phyloP scores from a whole-genome alignment of 371 early-diverging fungal genomes.

The Mucor indicus region DNA sequence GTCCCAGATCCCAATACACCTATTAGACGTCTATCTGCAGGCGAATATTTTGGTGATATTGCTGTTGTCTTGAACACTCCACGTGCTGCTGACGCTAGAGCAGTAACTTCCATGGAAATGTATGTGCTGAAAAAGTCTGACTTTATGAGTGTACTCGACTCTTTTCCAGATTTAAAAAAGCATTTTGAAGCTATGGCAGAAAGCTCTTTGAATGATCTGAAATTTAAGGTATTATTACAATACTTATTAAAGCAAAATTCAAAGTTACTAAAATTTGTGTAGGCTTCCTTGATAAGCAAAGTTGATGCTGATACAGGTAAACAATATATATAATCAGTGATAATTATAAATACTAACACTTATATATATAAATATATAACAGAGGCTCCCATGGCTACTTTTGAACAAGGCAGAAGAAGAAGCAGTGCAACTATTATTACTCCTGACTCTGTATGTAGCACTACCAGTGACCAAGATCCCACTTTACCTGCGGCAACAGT shows the following conservation, averaged over 20 bases:
- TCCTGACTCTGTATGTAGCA: conserved; percentile 33
- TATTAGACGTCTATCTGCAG: conserved; percentile 38
- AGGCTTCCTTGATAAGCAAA: conserved; percentile 5
- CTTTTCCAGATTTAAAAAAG: conserved; percentile 34
- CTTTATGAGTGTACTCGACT: conserved; percentile 41
- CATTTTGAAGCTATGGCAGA: conserved; percentile 31
- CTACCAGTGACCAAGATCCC: conserved; percentile 47
- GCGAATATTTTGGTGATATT: conserved; percentile 77
- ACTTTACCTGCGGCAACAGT: conserved; percentile 25
- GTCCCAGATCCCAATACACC: conserved; percentile 5
- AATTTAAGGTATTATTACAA: conserved; percentile 20
- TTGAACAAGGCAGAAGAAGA: too few relatives aligned
- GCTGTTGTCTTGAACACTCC: conserved; percentile 76
- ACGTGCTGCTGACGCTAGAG: conserved; percentile 74
- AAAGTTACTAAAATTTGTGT: background rate
- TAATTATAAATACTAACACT: too few relatives aligned
- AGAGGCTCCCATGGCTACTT: background rate
- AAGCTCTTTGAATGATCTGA: conserved; percentile 17
- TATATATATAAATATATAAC: background rate
- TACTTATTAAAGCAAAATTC: background rate
- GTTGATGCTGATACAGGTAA: conserved; percentile 2
- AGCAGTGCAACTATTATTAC: conserved; percentile 18
- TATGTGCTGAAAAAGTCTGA: conserved; percentile 50
- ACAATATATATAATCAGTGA: too few relatives aligned
- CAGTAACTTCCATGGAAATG: conserved; percentile 56